Base-by-base conservation (phyloP, 176 grass and related monocot species). In the Eragrostis curvula region DNA sequence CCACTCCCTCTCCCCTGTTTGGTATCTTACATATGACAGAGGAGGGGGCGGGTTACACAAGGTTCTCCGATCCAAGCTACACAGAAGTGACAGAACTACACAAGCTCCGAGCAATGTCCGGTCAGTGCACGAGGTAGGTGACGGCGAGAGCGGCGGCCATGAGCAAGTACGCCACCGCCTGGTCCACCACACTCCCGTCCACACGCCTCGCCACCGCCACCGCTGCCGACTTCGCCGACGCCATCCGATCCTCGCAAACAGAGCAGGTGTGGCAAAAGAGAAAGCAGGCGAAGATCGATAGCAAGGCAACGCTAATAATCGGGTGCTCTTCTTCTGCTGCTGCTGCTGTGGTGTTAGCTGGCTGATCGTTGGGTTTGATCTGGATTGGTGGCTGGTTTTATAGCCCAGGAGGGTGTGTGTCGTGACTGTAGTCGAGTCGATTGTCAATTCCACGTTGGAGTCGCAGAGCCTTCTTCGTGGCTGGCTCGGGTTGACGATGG, bases 81-180 rank as follows among this genome's bases (percentile, higher is more conserved):
- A 47, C 10, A n/a, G n/a, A n/a, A n/a, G n/a, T n/a, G 46, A 47
- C n/a, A n/a, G n/a, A 47, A 12, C 9, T 12, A 47, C 46, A 12
- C 9, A n/a, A 47, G 46, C 46, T 12, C 50, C 15, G 16, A 9
- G 8, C 36, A 21, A 9, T 9, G 55, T 21, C 27, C 62, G 36
- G 8, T 72, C 68, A 87, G 14, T 82, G 85, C 8, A 87, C 52
- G 52, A 87, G 79, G 64, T 87, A 87, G 64, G 85, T 87, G 79
- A 87, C 79, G 64, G 56, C 72, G 63, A 87, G 79, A 43, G 85
- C 85, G 52, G 85, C 85, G 79, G 36, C 71, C 85, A 87, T 77
- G 71, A 87, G 85, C 29, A 59, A 46, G 71, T 25, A 87, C 12
- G 85, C 85, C 52, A 87, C 79, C 50, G 64, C 85, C 85, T 87